Evolutionary conservation across 2,329 filamentous ascomycete genomes (phyloP).

Genomic region (Penicillium crustosum): DNA sequence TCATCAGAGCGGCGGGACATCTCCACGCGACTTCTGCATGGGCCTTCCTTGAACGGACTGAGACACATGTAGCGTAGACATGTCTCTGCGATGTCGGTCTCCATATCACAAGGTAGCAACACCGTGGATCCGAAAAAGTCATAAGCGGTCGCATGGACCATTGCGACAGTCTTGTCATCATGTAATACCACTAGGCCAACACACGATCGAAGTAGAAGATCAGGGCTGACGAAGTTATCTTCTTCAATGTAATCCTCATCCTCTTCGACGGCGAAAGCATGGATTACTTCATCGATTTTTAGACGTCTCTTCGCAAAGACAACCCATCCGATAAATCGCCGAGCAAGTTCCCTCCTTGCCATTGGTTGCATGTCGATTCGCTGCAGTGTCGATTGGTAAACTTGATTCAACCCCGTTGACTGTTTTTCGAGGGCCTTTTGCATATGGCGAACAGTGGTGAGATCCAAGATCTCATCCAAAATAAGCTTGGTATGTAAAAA

Average conservation of each 20-base stretch:
- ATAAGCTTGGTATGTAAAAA: background rate
- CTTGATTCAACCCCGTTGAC: background rate
- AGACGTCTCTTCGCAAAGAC: background rate
- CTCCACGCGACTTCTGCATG: background rate
- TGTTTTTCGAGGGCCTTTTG: background rate
- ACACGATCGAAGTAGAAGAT: background rate
- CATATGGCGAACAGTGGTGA: background rate
- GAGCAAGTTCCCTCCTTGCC: background rate
- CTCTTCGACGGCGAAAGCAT: background rate
- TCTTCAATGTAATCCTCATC: background rate
- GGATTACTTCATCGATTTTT: background rate
- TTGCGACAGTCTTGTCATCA: background rate
- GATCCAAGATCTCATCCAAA: background rate
- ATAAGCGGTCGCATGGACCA: background rate
- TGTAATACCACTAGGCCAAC: background rate
- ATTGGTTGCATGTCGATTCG: background rate
- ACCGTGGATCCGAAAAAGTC: background rate
- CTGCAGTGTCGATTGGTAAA: background rate
- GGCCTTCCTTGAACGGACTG: background rate
- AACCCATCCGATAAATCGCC: background rate
- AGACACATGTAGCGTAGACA: background rate
- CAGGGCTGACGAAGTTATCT: background rate
- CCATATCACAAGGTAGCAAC: background rate
- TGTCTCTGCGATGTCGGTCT: background rate
- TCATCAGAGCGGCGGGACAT: background rate